These are phyloP conservation scores for Saturnispora galanensis DNA, from an alignment of 805 yeast species.

Conservation along the genomic window DNA sequence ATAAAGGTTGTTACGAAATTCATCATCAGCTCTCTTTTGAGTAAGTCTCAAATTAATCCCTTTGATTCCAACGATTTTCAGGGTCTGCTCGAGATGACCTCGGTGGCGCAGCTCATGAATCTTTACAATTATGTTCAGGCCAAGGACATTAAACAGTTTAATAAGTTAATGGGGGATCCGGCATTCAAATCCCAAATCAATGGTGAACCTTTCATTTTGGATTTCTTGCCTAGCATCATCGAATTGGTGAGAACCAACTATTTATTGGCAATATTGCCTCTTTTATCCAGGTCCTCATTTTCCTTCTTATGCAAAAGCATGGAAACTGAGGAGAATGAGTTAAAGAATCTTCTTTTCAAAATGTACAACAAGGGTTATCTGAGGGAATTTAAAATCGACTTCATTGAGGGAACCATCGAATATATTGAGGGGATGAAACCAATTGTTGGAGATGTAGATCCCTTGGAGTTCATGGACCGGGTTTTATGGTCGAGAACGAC, in stretches of 20 bases:
- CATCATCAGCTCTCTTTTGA: slow-evolving; percentile 49
- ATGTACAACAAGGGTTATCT: slow-evolving; percentile 20
- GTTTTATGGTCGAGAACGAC: neutral
- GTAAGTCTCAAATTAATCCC: slow-evolving; percentile 59
- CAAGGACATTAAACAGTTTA: slow-evolving; percentile 18
- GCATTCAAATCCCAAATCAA: slow-evolving; percentile 6
- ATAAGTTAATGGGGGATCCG: slow-evolving; percentile 12
- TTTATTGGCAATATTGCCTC: slow-evolving; percentile 15
- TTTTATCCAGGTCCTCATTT: slow-evolving; percentile 18
- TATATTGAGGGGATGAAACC: slow-evolving; percentile 1
- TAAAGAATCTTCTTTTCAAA: slow-evolving; percentile 20
- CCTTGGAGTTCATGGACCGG: slow-evolving; percentile 1
- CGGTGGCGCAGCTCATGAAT: slow-evolving; percentile 18
- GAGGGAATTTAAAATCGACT: slow-evolving; percentile 19
- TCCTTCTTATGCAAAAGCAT: slow-evolving; percentile 16
- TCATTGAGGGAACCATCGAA: slow-evolving; percentile 15
- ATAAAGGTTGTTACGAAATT: slow-evolving; percentile 49
- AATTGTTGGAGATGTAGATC: neutral
- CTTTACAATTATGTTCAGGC: slow-evolving; percentile 21
- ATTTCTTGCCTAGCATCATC: slow-evolving; percentile 19
- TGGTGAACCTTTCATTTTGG: slow-evolving; percentile 13
- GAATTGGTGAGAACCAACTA: slow-evolving; percentile 20
- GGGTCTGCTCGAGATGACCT: slow-evolving; percentile 20
- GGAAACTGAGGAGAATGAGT: slow-evolving; percentile 12
- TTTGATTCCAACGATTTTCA: slow-evolving; percentile 64